phyloP scores from a whole-genome alignment of 305 asterid species.

The Fraxinus ornus region DNA sequence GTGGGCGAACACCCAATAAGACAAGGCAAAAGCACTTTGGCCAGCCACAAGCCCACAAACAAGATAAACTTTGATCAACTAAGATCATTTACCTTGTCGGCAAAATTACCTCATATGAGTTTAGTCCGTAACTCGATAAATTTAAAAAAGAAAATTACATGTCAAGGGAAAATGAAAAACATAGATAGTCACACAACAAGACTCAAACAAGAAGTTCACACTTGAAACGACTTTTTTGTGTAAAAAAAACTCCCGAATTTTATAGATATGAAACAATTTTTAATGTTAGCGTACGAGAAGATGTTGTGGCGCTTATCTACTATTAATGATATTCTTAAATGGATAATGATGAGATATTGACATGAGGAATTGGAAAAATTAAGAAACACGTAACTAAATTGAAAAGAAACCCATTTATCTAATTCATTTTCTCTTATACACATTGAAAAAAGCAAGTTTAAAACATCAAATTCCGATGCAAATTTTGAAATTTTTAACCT shows the following conservation, averaged over 20 bases:
- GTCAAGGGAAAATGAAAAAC: background rate
- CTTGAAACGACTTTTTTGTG: too few species aligned
- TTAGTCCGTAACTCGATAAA: background rate
- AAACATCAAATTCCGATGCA: background rate
- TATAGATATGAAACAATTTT: background rate
- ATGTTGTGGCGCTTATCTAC: background rate
- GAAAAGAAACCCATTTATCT: background rate
- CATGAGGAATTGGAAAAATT: too few species aligned
- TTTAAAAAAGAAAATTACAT: too few species aligned
- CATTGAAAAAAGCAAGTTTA: background rate
- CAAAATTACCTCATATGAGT: background rate
- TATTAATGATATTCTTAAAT: background rate
- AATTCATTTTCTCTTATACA: background rate
- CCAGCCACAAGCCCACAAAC: background rate
- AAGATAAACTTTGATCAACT: background rate
- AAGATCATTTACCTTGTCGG: background rate
- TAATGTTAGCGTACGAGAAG: background rate
- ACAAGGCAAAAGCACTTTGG: background rate
- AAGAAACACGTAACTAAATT: background rate
- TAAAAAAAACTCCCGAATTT: background rate
- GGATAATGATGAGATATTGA: background rate
- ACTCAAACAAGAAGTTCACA: background rate
- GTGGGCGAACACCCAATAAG: background rate
- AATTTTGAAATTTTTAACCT: background rate
- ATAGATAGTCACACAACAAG: background rate